Percentiles rank a stretch among this genome's conserved stretches.
These are phyloP conservation scores for Phytomonas francai DNA, from an alignment of 208 protist genomes.

Conservation along the genomic window DNA sequence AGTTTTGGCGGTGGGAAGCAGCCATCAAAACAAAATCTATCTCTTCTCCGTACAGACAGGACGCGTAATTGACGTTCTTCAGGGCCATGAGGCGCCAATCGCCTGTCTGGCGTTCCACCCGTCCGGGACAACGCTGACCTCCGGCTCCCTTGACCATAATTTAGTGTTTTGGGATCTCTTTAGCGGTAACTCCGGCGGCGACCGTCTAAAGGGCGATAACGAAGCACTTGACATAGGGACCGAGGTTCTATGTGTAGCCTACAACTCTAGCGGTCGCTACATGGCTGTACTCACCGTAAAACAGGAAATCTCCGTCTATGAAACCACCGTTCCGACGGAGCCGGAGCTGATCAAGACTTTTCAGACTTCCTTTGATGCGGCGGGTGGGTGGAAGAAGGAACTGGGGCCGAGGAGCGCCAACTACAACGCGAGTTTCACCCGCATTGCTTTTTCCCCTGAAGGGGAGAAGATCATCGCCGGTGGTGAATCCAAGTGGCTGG, in stretches of 20 bases:
- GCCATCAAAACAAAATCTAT: slow-evolving; percentile 72
- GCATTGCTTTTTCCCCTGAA: slow-evolving; percentile 83
- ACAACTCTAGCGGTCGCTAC: slow-evolving; percentile 73
- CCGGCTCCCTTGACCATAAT: slow-evolving; percentile 83
- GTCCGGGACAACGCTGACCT: slow-evolving; percentile 75
- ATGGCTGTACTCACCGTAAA: slow-evolving; percentile 82
- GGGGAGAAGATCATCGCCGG: slow-evolving; percentile 81
- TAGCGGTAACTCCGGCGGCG: slow-evolving; percentile 70
- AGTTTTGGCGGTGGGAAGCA: slow-evolving; percentile 80
- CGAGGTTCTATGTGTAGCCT: slow-evolving; percentile 79
- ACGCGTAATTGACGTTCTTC: slow-evolving; percentile 79
- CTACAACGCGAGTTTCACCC: slow-evolving; percentile 73
- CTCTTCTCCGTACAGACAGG: slow-evolving; percentile 91
- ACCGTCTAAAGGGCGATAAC: slow-evolving; percentile 76
- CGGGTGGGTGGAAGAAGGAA: slow-evolving; percentile 79
- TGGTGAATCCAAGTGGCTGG: slow-evolving; percentile 87
- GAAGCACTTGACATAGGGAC: slow-evolving; percentile 77
- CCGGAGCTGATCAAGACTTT: slow-evolving; percentile 84
- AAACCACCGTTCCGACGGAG: slow-evolving; percentile 72
- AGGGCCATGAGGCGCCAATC: slow-evolving; percentile 87
- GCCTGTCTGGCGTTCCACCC: slow-evolving; percentile 85
- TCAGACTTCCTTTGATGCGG: slow-evolving; percentile 72
- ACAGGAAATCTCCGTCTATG: slow-evolving; percentile 83
- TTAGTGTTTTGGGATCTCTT: slow-evolving; percentile 90
- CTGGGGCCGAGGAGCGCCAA: slow-evolving; percentile 79